Evolutionary conservation across 2,329 filamentous ascomycete genomes (phyloP).

Genomic region (Zymoseptoria brevis): DNA sequence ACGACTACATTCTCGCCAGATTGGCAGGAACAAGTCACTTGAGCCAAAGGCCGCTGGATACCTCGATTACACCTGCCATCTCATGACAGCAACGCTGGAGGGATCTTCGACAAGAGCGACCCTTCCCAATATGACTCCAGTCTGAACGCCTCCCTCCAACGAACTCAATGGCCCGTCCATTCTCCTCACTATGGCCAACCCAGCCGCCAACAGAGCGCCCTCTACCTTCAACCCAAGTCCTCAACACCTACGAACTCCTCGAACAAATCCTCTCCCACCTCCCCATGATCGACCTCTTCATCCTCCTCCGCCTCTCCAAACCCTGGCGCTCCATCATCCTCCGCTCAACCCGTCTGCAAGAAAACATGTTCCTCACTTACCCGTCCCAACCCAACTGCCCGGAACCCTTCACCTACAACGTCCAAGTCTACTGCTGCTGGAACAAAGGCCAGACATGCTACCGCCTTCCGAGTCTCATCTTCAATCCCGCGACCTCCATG

Average conservation of each 20-base stretch:
- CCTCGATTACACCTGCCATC: too few relatives aligned
- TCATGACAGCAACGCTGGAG: too few relatives aligned
- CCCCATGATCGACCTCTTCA: slow-evolving; percentile 4
- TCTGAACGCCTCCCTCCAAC: not conserved
- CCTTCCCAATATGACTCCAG: not conserved
- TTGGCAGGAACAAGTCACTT: not conserved
- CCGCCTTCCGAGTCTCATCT: not conserved
- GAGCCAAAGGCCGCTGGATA: too few relatives aligned
- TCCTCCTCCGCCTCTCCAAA: slow-evolving; percentile 2
- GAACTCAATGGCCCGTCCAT: not conserved
- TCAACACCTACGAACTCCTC: slow-evolving; percentile 9
- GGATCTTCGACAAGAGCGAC: not conserved
- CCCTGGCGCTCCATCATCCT: slow-evolving; percentile 4
- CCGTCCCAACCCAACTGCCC: not conserved
- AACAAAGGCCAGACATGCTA: slow-evolving; percentile 3
- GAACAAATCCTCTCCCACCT: slow-evolving; percentile 6
- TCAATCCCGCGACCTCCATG: slow-evolving; percentile 3
- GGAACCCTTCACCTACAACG: slow-evolving; percentile 1
- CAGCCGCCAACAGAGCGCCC: not conserved
- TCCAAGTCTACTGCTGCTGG: not conserved
- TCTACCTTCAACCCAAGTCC: not conserved
- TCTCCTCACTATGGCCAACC: not conserved
- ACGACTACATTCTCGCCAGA: not conserved
- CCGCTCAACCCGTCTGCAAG: slow-evolving; percentile 1
- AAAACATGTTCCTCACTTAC: slow-evolving; percentile 3